Base-by-base conservation (phyloP, 305 asterid species). In the Fraxinus dipetala region DNA sequence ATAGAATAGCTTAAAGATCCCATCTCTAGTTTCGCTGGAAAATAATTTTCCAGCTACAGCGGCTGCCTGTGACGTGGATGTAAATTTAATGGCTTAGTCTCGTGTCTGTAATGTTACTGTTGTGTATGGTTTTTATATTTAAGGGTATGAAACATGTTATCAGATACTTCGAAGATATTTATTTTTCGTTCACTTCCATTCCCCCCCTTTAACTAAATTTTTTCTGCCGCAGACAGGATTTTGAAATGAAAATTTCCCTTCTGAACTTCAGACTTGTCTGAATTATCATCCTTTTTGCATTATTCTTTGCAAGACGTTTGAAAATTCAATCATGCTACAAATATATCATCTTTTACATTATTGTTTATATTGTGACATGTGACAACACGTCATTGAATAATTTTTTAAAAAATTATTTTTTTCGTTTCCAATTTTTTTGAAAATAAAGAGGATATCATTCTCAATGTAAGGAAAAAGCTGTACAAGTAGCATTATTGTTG, bases 1-100 rank as follows among this genome's bases (percentile, higher is more conserved):
- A 78, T 84, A 82, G 79, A 59, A 80, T 79, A 78, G 84, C 83
- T 78, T 85, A 83, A 86, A 82, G 63, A 51, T 51, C 72, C 84
- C 80, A 56, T 79, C 20, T 43, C 75, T 83, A 35, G 89, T 79
- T 77, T 73, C 59, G 72, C 43, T 77, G 28, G 72, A 43, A 24
- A 76, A 34, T 85, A 78, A 40, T 59, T 79, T 83, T 56, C 78
- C 20, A 38, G 81, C 80, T 79, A 74, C 63, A 48, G 34, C 34
- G n/a, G 75, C 22, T 70, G 40, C 43, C 75, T 65, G 18, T 26
- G 73, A 28, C 73, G 1, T 26, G 36, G 73, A 28, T 65, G 73
- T 65, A 65, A 65, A 26, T 26, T 63, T 24, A 26, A 24, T 65
- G 73, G 35, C 11, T 13, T 26, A 28, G 73, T 65, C 73, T 9